Conservation (phyloP, 2,329 filamentous ascomycete species). For the Penicillium sp. region DNA sequence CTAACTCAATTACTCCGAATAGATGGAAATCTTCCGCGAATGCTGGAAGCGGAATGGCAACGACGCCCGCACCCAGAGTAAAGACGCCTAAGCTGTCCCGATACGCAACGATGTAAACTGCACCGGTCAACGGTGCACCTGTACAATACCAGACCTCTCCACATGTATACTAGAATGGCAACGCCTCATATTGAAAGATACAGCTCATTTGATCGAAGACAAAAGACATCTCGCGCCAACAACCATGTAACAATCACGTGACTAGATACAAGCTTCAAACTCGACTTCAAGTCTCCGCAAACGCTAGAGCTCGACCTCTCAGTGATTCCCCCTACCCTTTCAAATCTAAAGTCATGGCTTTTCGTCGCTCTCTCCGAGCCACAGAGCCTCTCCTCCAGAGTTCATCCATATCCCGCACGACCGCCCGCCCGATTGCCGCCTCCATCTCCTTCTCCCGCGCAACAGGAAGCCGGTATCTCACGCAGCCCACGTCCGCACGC, state of each 20-base stretch:
- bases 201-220: not conserved
- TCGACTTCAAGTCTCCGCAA: conserved; percentile 18
- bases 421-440: not conserved
- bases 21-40: conserved; percentile 89
- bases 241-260: conserved; percentile 29
- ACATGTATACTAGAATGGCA: conserved; percentile 16
- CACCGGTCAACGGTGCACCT: conserved; percentile 4
- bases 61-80: conserved; percentile 77
- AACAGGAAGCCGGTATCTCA: conserved; percentile 14
- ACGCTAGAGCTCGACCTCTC: not conserved
- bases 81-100: conserved; percentile 59
- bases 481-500: not conserved
- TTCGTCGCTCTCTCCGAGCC: conserved; percentile 27
- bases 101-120: not conserved
- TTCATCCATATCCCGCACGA: not conserved
- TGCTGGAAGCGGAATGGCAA: conserved; percentile 95
- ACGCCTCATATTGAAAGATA: not conserved
- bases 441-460: conserved; percentile 12
- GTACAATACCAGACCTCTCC: conserved; percentile 14
- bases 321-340: not conserved
- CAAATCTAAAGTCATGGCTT: conserved; percentile 27
- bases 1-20: not conserved
- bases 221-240: not conserved
- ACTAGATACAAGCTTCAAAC: conserved; percentile 21
- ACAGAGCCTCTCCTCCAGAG: conserved; percentile 25